Base-by-base conservation (phyloP, 176 grass and related monocot genomes). In the Miscanthus lutarioriparius region DNA sequence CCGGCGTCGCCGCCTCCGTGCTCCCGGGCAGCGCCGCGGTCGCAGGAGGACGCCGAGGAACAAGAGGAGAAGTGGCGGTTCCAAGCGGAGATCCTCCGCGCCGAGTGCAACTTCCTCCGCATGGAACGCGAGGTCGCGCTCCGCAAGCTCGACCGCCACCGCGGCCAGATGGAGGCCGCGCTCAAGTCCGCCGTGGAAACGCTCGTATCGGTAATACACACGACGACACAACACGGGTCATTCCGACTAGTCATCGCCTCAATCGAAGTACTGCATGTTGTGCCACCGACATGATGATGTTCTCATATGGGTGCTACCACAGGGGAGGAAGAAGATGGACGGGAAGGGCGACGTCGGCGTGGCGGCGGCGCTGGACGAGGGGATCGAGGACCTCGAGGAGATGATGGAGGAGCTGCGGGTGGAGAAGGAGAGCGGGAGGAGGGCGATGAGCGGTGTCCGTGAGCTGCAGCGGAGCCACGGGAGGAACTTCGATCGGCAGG, bases 61-160 rank as follows among this genome's bases (percentile, higher is more conserved):
- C 76, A 64, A 64, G 84, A 97, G 88, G 94, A 92, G 87, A 89
- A 89, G 77, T 97, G 95, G 95, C 82, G 81, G 75, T 97, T 97
- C 88, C 92, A 97, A 83, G 95, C 95, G 22, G 95, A 97, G 88
- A 97, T 97, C 81, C 92, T 97, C 70, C 90, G 92, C 32, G 92
- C 92, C 65, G 92, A 97, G 88, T 97, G 95, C 80, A 97, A 94
- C 88, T 97, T 97, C 85, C 86, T 97, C 33, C 84, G 95, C 32
- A 92, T 97, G 92, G 95, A 97, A 58, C 90, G 95, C 12, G 92
- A 92, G 88, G 88, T 97, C 40, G 92, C 90, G 22, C 81, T 92
- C 27, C 85, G 90, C 70, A 94, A 94, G 88, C 88, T 97, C 77
- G 95, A 97, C 78, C 79, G 81, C 75, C 92, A 94, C 80, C 88